phyloP scores from a whole-genome alignment of 1,139 yeast species.

The Pichia sp. region DNA sequence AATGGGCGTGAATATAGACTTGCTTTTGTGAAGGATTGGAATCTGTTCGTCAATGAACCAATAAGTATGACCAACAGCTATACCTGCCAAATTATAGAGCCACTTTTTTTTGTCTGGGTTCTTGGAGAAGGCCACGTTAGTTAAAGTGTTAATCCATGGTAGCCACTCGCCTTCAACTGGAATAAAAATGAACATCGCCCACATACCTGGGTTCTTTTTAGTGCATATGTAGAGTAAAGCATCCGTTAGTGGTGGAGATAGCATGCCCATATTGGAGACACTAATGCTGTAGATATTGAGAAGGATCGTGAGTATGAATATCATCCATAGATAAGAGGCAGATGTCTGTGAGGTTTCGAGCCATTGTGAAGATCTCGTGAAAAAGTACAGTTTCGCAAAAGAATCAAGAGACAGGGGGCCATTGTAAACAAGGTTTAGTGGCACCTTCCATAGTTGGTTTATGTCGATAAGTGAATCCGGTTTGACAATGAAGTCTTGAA shows the following conservation, averaged over 20 bases:
- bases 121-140: constrained; percentile 8
- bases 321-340: constrained; percentile 35
- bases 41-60: constrained; percentile 37
- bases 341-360: constrained; percentile 33
- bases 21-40: constrained; percentile 32
- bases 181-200: constrained; percentile 17
- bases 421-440: constrained; percentile 24
- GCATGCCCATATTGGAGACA: constrained; percentile 27
- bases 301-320: constrained; percentile 26
- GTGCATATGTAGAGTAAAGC: constrained; percentile 39
- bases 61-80: constrained; percentile 36
- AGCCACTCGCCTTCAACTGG: constrained; percentile 23
- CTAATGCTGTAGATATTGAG: constrained; percentile 28
- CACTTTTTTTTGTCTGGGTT: constrained; percentile 3
- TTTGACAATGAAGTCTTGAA: constrained; percentile 11
- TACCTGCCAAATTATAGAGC: constrained; percentile 31
- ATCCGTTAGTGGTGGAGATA: constrained; percentile 33
- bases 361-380: constrained; percentile 33
- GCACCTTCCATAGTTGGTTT: constrained; percentile 5
- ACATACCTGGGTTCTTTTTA: constrained; percentile 35
- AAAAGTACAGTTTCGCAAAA: constrained; percentile 30
- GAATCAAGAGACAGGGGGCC: constrained; percentile 35
- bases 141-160: constrained; percentile 30
- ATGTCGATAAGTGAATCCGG: not conserved
- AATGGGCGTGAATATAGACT: constrained; percentile 22